These are phyloP conservation scores for Ustilago crameri DNA, from an alignment of 1,284 basidiomycete genomes.

Conservation along the genomic window DNA sequence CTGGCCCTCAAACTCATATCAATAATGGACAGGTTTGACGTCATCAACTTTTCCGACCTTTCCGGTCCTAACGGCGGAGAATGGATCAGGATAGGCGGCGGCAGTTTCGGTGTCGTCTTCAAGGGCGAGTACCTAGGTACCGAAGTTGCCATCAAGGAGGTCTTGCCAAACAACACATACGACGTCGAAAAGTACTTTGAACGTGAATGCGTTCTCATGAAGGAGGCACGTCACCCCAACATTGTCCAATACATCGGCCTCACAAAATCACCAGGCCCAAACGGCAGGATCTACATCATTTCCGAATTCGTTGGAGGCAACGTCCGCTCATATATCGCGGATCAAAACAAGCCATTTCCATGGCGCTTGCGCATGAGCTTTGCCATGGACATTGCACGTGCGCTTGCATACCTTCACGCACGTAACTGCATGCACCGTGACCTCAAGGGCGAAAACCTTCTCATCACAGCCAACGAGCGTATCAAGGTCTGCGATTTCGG, in stretches of 20 bases:
- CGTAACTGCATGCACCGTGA: slow-evolving; percentile 79
- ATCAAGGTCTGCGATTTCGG: slow-evolving; percentile 98
- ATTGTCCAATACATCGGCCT: slow-evolving; percentile 94
- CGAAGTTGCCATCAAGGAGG: slow-evolving; percentile 95
- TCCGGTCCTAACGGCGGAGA: slow-evolving; percentile 58
- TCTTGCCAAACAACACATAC: slow-evolving; percentile 86
- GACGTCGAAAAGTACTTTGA: slow-evolving; percentile 96
- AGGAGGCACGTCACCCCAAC: slow-evolving; percentile 89
- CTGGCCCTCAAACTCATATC: not conserved
- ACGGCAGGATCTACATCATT: slow-evolving; percentile 73
- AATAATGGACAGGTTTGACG: slow-evolving; percentile 62
- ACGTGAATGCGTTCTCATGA: slow-evolving; percentile 95
- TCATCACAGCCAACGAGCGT: slow-evolving; percentile 89
- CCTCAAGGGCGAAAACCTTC: slow-evolving; percentile 95
- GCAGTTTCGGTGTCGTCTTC: slow-evolving; percentile 64
- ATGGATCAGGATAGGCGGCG: slow-evolving; percentile 61
- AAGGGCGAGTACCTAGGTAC: slow-evolving; percentile 89
- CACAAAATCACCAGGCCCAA: slow-evolving; percentile 82
- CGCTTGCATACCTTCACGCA: slow-evolving; percentile 95
- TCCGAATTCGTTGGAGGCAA: slow-evolving; percentile 64
- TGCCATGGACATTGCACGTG: slow-evolving; percentile 90
- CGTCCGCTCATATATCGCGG: slow-evolving; percentile 59
- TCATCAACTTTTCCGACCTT: slow-evolving; percentile 62
- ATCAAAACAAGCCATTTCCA: slow-evolving; percentile 57
- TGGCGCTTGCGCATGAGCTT: slow-evolving; percentile 81